A percentile compares a stretch with the other conserved stretches of the same genome.
phyloP scores from a whole-genome alignment of 495 filamentous ascomycete species.

The Trypethelium eluteriae region DNA sequence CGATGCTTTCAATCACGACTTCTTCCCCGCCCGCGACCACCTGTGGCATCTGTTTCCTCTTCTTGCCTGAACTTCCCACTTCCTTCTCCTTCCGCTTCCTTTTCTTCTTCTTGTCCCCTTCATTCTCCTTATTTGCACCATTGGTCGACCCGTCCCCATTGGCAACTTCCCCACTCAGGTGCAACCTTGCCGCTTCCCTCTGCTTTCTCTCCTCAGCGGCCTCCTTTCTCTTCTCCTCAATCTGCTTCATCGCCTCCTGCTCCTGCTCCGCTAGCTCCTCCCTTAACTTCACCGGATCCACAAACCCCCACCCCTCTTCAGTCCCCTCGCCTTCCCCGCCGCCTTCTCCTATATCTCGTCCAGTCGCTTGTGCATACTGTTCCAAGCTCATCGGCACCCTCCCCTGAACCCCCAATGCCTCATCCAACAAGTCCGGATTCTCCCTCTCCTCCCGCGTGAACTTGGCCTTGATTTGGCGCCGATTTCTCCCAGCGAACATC shows the following conservation, averaged over 20 bases:
- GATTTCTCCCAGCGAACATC: slow-evolving; percentile 67
- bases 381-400: slow-evolving; percentile 28
- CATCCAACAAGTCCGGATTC: slow-evolving; percentile 60
- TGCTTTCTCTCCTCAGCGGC: slow-evolving; percentile 55
- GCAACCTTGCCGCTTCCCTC: slow-evolving; percentile 44
- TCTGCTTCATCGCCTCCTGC: slow-evolving; percentile 47
- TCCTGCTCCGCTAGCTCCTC: slow-evolving; percentile 26
- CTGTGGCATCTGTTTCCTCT: slow-evolving; percentile 28
- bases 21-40: slow-evolving; percentile 40
- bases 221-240: slow-evolving; percentile 62
- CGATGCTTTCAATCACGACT: slow-evolving; percentile 20
- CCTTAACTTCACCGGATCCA: slow-evolving; percentile 26
- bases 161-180: slow-evolving; percentile 34
- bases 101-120: slow-evolving; percentile 38
- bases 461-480: slow-evolving; percentile 81
- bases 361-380: slow-evolving; percentile 27
- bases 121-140: slow-evolving; percentile 40
- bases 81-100: slow-evolving; percentile 27
- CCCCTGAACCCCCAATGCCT: slow-evolving; percentile 36
- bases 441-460: slow-evolving; percentile 85
- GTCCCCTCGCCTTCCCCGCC: slow-evolving; percentile 14
- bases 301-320: not conserved
- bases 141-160: slow-evolving; percentile 33
- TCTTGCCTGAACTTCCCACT: slow-evolving; percentile 25
- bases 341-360: slow-evolving; percentile 22